Percentiles rank a stretch among this genome's conserved stretches.
These are phyloP conservation scores for Hyaloscypha bicolor DNA, from an alignment of 495 filamentous ascomycete genomes.

Conservation along the genomic window DNA sequence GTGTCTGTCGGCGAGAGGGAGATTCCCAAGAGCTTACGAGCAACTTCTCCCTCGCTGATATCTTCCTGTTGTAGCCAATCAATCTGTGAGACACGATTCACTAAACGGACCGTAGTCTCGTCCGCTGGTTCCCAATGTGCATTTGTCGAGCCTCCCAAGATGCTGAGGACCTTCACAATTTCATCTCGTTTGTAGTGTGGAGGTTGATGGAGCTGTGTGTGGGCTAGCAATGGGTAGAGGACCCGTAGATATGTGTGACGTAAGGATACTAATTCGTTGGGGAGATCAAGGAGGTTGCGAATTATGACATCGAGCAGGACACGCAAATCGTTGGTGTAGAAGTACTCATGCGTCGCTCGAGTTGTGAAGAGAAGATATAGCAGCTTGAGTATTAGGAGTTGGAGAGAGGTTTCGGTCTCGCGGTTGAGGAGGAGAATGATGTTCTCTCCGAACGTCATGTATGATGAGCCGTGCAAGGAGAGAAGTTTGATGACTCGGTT, in stretches of 20 bases:
- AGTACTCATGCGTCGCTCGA: conserved; percentile 89
- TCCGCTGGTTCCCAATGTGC: conserved; percentile 90
- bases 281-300: conserved; percentile 91
- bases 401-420: conserved; percentile 89
- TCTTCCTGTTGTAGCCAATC: conserved; percentile 68
- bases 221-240: conserved; percentile 82
- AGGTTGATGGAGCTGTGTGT: conserved; percentile 83
- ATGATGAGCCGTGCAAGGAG: conserved; percentile 73
- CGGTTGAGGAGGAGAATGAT: conserved; percentile 95
- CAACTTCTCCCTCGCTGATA: conserved; percentile 45
- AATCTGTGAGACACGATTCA: conserved; percentile 79
- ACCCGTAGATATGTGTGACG: conserved; percentile 98
- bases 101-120: conserved; percentile 83
- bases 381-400: conserved; percentile 92
- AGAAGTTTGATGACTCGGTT: conserved; percentile 93
- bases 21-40: conserved; percentile 50
- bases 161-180: conserved; percentile 69
- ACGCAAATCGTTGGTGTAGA: conserved; percentile 95
- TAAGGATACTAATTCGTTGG: conserved; percentile 74
- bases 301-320: conserved; percentile 96
- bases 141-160: conserved; percentile 62
- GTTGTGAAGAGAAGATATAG: conserved; percentile 95
- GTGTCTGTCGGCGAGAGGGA: conserved; percentile 48
- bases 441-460: conserved; percentile 96
- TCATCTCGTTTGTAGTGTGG: conserved; percentile 94